Evolutionary conservation across 495 filamentous ascomycete species (phyloP), one percentile per base, ranked within the genome.

Genomic region (Hypoxylon rickii): DNA sequence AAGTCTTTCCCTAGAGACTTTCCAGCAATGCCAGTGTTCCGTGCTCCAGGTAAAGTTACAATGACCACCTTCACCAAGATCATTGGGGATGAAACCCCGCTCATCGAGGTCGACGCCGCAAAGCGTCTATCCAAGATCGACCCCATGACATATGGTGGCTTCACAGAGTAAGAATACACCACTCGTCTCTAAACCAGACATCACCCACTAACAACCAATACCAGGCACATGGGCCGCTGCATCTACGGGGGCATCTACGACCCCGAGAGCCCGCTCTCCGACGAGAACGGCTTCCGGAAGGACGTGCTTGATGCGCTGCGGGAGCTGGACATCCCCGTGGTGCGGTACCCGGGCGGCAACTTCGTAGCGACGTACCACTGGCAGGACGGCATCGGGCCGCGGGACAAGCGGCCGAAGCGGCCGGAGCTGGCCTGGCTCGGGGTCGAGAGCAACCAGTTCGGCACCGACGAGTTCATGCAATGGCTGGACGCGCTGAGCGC

Each of bases 231-330:
- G 86, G 89, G 88, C 37, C 80, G 89, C 36, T 92, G 88, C 72
- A 89, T 92, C 69, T 92, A 92, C 66, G 88, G 88, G 48, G 89
- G 89, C 51, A 88, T 92, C 64, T 91, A 90, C 70, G 88, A 90
- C 52, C 88, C 87, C 1, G 77, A 74, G 10, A 89, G 82, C 65
- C 73, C 81, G 0, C 73, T 89, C n/a, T 84, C 86, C 2, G 89
- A 91, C 55, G 76, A 83, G 48, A 78, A 89, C 63, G 88, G 88
- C 11, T 91, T 89, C 69, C 83, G 88, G 12, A 89, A 79, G 55
- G 88, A 91, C 69, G 88, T 92, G 12, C 76, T 91, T 19, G 77
- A 79, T 44, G 83, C 86, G 6, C 70, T 91, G 45, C 81, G 83
- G 59, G 86, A 88, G 52, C 75, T 91, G 17, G 79, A 86, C 31